Base-by-base conservation (phyloP, 805 yeast genomes). In the Barnettozyma vustinii region DNA sequence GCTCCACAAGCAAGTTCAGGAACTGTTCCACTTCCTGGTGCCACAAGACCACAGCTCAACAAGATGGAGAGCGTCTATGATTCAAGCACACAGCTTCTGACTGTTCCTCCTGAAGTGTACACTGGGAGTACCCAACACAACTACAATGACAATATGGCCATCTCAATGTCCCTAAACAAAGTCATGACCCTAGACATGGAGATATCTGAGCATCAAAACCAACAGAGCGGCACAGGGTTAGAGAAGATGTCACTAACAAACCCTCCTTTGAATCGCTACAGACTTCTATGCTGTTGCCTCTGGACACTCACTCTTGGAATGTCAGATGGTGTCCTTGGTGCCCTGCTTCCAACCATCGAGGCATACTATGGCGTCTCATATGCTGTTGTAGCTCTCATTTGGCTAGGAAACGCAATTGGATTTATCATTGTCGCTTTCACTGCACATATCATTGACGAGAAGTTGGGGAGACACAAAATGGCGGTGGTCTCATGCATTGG, bases 361-460 rank as follows among this genome's bases (percentile, higher is more conserved):
- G 58, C 48, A 5, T 69, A 73, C 57, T 81, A 79, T 57, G 46
- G 57, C 33, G 68, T 80, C 46, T 65, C 65, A 18, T 80, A 80
- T 56, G 70, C 81, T 2, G 56, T 76, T n/a, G 83, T 79, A 2
- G 79, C 85, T 2, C 56, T 76, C 48, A 72, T 80, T 44, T 80
- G 85, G 84, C 61, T 80, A 51, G 69, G 79, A 32, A 77, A 72
- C 58, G 82, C 84, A 0, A 45, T 72, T n/a, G 86, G 85, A 1
- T 80, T 68, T 57, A 71, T 80, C 9, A 25, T 70, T 3, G 65
- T 78, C 40, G 85, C 84, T 0, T 55, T 70, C n/a, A 51, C 71
- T n/a, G 68, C 79, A 7, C 79, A 76, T 54, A 61, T 65, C 45
- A 49, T 79, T 44, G 75, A 74, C 51, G 56, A 61, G 1, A 51